A percentile compares a stretch with the other conserved stretches of the same genome.
Conservation (phyloP, 345 rosid species). For the Acer negundo region DNA sequence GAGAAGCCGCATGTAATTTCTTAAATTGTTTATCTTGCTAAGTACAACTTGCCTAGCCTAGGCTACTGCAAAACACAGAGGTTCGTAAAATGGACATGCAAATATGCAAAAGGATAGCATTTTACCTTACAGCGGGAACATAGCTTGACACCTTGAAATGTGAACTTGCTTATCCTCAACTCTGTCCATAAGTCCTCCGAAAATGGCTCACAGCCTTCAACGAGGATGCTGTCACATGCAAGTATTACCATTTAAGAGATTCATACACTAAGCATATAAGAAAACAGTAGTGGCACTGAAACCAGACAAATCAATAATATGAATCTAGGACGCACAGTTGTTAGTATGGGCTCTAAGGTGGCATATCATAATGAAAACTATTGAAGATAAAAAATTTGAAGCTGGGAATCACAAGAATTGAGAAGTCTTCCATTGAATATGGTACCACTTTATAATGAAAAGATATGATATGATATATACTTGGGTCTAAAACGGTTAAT, state of each 20-base stretch:
- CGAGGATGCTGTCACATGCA: slow-evolving; percentile 60
- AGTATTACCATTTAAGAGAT: slow-evolving; percentile 8
- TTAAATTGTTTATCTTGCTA: not conserved
- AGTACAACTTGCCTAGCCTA: not conserved
- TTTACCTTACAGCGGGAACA: slow-evolving; percentile 88
- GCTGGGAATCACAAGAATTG: not conserved
- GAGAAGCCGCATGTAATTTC: not conserved
- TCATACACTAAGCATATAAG: not conserved
- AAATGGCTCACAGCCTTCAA: slow-evolving; percentile 81
- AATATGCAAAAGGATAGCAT: slow-evolving; percentile 6
- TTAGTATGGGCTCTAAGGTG: not conserved
- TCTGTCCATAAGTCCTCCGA: slow-evolving; percentile 88
- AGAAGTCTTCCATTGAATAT: not conserved
- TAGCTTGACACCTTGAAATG: slow-evolving; percentile 66
- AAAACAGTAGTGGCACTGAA: not conserved
- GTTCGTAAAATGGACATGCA: not conserved
- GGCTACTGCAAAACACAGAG: not conserved
- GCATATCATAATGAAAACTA: not conserved
- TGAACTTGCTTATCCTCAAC: slow-evolving; percentile 50
- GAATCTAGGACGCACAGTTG: not conserved
- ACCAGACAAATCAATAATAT: not conserved
- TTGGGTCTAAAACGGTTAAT: slow-evolving; percentile 90
- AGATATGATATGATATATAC: slow-evolving; percentile 38
- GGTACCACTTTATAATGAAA: not conserved
- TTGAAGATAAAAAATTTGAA: not conserved